Base-by-base conservation (phyloP, 139 green algal species). In the Asterochloris sp. region DNA sequence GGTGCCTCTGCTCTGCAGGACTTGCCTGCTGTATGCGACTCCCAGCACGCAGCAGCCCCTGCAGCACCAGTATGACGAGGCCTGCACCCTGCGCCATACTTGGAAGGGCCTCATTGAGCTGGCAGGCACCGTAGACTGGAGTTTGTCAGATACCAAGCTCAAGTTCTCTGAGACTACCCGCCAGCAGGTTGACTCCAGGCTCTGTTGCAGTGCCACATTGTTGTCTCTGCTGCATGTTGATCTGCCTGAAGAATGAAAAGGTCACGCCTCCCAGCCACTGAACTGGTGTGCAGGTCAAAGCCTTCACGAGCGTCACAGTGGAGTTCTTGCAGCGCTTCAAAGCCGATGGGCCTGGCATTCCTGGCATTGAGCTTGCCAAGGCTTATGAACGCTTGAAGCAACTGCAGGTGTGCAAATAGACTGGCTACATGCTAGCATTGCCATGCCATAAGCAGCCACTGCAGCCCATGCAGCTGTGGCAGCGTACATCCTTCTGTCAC, bases 91-190 rank as follows among this genome's bases (percentile, higher is more conserved):
- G 26, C 28, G 74, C 11, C 63, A 54, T n/a, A 28, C 38, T 24
- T 91, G 88, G 85, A 76, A 64, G 54, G 81, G 80, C 63, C 83
- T 94, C 26, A 76, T 85, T 17, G 87, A 92, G 23, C 84, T 93
- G 76, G 88, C 90, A 54, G 76, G 76, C 76, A 61, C 68, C 12
- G 76, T 80, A 17, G 92, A 95, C 83, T 88, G 83, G 26, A 81
- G 74, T 0, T 84, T 95, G 78, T 85, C 92, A 75, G 87, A 93
- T 9, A 91, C 87, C 47, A 95, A 95, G 86, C 85, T 88, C 78
- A 77, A 92, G 63, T 96, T 95, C 88, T 87, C 73, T 11, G 84
- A 93, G 68, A 90, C 87, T 26, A 95, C 92, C 4, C 83, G 87
- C 11, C 73, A 91, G 60, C 90, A 97, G 86, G 92, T 96, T 63